phyloP scores from a whole-genome alignment of 345 rosid species.

The Salix exigua region DNA sequence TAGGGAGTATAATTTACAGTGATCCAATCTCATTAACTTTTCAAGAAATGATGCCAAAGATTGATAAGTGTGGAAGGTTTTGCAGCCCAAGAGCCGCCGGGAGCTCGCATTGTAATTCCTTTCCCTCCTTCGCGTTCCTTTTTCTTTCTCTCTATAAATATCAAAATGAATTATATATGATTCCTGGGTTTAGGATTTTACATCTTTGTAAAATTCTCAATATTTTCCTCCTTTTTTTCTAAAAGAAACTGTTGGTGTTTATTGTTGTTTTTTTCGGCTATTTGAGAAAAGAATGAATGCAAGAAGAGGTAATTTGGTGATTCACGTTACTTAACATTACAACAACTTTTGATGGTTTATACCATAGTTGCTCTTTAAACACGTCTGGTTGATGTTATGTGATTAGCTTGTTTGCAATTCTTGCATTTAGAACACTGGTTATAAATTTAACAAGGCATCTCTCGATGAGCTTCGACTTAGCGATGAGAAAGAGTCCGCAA shows the following conservation, averaged over 20 bases:
- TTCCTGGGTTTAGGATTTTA: conserved; percentile 8
- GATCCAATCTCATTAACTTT: too few species aligned
- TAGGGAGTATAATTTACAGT: too few species aligned
- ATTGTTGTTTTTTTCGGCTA: conserved; percentile 26
- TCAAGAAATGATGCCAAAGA: conserved; percentile 60
- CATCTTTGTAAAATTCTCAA: not conserved
- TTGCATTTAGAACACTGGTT: conserved; percentile 65
- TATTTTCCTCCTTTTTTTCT: not conserved
- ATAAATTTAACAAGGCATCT: conserved; percentile 68
- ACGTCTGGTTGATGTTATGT: not conserved
- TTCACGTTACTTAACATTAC: not conserved
- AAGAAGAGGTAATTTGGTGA: conserved; percentile 56
- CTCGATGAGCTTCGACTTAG: conserved; percentile 53
- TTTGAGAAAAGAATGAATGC: conserved; percentile 85
- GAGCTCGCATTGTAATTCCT: conserved; percentile 81
- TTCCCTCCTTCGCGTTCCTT: not conserved
- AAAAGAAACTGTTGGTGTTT: not conserved
- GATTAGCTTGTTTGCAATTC: conserved; percentile 11
- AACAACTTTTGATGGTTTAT: not conserved
- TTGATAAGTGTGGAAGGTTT: conserved; percentile 87
- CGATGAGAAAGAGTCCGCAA: conserved; percentile 66
- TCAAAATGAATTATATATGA: not conserved
- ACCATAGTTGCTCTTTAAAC: not conserved
- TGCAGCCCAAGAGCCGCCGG: conserved; percentile 98
- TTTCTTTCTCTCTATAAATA: not conserved